Evolutionary conservation across 2,329 filamentous ascomycete genomes (phyloP).

Genomic region (Xylariaceae sp.): DNA sequence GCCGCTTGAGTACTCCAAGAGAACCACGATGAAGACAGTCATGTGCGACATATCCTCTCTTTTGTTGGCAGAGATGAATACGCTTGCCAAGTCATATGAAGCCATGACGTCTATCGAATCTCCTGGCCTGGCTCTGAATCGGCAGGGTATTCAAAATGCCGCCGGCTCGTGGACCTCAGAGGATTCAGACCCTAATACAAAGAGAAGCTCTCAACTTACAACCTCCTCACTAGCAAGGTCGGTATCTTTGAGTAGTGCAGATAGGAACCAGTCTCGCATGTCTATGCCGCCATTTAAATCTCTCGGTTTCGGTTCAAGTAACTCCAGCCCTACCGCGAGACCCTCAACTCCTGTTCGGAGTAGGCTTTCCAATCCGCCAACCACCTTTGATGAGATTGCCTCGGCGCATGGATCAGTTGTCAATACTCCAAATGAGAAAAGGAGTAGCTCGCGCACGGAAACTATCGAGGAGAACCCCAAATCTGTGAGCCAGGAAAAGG

Average conservation of each 20-base stretch:
- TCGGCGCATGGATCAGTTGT: conserved; percentile 31
- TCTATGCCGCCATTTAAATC: conserved; percentile 64
- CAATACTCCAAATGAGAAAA: conserved; percentile 39
- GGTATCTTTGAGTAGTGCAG: conserved; percentile 48
- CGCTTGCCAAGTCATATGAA: conserved; percentile 67
- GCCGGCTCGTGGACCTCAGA: conserved; percentile 37
- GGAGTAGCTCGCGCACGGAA: conserved; percentile 33
- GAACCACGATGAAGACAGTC: conserved; percentile 74
- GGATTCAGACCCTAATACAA: conserved; percentile 37
- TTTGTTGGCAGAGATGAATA: conserved; percentile 69
- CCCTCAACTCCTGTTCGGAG: conserved; percentile 49
- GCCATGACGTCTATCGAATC: conserved; percentile 72
- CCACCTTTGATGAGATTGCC: conserved; percentile 44
- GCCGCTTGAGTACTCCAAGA: conserved; percentile 59
- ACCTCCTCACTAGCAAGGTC: conserved; percentile 46
- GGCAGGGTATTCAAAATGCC: conserved; percentile 39
- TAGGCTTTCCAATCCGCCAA: conserved; percentile 44
- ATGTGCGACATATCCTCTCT: conserved; percentile 74
- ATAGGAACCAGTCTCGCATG: conserved; percentile 65
- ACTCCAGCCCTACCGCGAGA: conserved; percentile 41
- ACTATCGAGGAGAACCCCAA: conserved; percentile 41
- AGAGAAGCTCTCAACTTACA: conserved; percentile 54
- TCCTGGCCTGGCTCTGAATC: conserved; percentile 50
- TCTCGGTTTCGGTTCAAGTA: conserved; percentile 40
- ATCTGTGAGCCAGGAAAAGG: conserved; percentile 50